These are phyloP conservation scores for Puccinellia tenuiflora DNA, from an alignment of 176 grass and related monocot species.

Conservation along the genomic window DNA sequence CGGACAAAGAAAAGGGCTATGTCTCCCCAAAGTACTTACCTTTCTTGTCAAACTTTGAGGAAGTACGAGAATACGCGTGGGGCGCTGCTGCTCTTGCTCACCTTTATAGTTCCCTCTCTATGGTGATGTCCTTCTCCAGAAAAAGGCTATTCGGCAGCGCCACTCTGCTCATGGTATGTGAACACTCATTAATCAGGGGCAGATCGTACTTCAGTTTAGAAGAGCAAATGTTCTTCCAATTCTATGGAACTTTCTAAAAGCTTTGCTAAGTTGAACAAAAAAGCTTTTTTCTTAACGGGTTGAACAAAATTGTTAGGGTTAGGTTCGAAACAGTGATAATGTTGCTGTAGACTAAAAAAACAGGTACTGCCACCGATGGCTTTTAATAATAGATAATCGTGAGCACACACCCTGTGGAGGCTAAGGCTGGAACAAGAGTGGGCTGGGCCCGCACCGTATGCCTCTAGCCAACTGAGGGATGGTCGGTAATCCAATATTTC, in stretches of 20 bases:
- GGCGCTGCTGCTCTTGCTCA: constrained; percentile 32
- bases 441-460: not conserved
- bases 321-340: too few species aligned
- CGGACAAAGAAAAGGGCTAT: not conserved
- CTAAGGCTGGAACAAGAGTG: not conserved
- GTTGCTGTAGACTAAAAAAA: too few species aligned
- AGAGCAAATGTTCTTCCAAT: not conserved
- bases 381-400: not conserved
- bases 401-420: not conserved
- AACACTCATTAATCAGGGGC: not conserved
- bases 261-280: not conserved
- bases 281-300: not conserved
- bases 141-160: constrained; percentile 4
- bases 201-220: not conserved
- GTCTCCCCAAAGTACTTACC: constrained; percentile 29
- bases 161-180: constrained; percentile 23
- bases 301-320: not conserved
- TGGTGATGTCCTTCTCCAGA: not conserved
- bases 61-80: constrained; percentile 18
- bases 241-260: not conserved
- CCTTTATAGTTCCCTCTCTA: constrained; percentile 14
- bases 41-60: constrained; percentile 15
- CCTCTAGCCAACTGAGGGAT: not conserved
- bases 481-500: not conserved
- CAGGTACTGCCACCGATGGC: too few species aligned